Conservation (phyloP, 108 stramenopile genomes). For the Mediolabrus comicus region DNA sequence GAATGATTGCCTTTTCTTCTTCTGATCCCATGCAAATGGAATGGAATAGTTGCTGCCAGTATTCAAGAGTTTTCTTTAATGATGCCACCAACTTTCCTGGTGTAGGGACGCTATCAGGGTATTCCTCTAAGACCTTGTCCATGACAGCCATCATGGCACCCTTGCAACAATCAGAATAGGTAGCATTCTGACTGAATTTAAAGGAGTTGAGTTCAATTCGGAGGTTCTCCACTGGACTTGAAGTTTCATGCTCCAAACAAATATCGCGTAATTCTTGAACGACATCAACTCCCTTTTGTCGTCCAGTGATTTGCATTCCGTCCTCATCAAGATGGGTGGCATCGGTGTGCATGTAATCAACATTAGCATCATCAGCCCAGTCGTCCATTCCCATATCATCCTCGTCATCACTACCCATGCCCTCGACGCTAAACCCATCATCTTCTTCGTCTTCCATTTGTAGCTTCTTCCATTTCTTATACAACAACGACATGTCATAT, state of each 20-base stretch:
- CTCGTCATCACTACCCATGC: slow-evolving; percentile 45
- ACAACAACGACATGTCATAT: slow-evolving; percentile 55
- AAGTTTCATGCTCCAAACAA: slow-evolving; percentile 82
- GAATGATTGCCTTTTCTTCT: slow-evolving; percentile 78
- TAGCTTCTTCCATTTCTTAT: slow-evolving; percentile 41
- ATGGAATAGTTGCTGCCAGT: slow-evolving; percentile 77
- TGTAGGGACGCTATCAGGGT: slow-evolving; percentile 12
- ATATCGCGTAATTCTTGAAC: slow-evolving; percentile 81
- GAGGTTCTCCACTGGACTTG: slow-evolving; percentile 78
- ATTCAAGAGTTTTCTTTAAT: slow-evolving; percentile 62
- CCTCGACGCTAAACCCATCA: slow-evolving; percentile 60
- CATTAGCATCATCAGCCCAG: slow-evolving; percentile 44
- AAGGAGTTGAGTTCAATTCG: slow-evolving; percentile 90
- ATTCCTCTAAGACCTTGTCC: slow-evolving; percentile 60
- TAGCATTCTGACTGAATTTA: slow-evolving; percentile 91
- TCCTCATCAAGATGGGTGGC: slow-evolving; percentile 33
- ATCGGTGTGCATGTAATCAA: slow-evolving; percentile 12
- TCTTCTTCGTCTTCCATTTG: slow-evolving; percentile 59
- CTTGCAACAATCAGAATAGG: slow-evolving; percentile 76
- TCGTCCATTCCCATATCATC: slow-evolving; percentile 43
- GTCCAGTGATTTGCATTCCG: slow-evolving; percentile 58
- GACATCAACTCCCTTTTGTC: slow-evolving; percentile 88
- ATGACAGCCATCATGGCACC: slow-evolving; percentile 73
- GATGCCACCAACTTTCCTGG: slow-evolving; percentile 60
- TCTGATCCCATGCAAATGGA: slow-evolving; percentile 73